Evolutionary conservation across 2,329 filamentous ascomycete species (phyloP).

Genomic region (Dothiorella sarmentorum): DNA sequence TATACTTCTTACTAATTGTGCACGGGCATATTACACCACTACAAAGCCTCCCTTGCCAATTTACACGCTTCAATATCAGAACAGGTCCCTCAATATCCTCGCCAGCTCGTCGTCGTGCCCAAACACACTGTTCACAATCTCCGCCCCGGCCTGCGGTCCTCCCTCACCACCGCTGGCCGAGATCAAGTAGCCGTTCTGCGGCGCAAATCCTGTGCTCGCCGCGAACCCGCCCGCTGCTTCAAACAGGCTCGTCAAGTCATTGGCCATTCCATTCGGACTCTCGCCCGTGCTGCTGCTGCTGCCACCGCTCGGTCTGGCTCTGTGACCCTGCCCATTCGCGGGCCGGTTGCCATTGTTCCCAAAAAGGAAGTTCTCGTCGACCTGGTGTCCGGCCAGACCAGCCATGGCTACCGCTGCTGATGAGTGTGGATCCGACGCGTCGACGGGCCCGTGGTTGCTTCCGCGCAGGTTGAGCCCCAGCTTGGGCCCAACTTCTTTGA

Average conservation of each 20-base stretch:
- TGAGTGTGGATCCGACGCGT: constrained; percentile 55
- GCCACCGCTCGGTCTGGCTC: background rate
- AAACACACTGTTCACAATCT: constrained; percentile 40
- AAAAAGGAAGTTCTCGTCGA: constrained; percentile 55
- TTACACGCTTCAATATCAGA: constrained; percentile 41
- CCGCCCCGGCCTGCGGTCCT: constrained; percentile 15
- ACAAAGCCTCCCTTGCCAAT: too few relatives aligned
- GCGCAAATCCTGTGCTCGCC: constrained; percentile 16
- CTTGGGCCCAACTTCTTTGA: constrained; percentile 69
- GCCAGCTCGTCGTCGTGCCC: constrained; percentile 59
- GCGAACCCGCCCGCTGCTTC: constrained; percentile 57
- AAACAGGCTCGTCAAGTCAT: constrained; percentile 61
- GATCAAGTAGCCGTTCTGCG: constrained; percentile 31
- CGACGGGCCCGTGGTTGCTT: constrained; percentile 22
- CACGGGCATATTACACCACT: too few relatives aligned
- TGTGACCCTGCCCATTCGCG: constrained; percentile 6
- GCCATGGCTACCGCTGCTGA: constrained; percentile 64
- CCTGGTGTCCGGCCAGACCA: constrained; percentile 59
- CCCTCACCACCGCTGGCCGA: constrained; percentile 41
- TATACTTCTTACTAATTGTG: too few relatives aligned
- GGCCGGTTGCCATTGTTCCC: constrained; percentile 23
- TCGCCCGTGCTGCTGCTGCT: constrained; percentile 36
- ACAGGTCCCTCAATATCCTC: constrained; percentile 57
- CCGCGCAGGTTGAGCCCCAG: constrained; percentile 57
- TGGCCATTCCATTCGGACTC: constrained; percentile 59